Evolutionary conservation across 2,329 filamentous ascomycete genomes (phyloP).

Genomic region (Neurospora sp.): DNA sequence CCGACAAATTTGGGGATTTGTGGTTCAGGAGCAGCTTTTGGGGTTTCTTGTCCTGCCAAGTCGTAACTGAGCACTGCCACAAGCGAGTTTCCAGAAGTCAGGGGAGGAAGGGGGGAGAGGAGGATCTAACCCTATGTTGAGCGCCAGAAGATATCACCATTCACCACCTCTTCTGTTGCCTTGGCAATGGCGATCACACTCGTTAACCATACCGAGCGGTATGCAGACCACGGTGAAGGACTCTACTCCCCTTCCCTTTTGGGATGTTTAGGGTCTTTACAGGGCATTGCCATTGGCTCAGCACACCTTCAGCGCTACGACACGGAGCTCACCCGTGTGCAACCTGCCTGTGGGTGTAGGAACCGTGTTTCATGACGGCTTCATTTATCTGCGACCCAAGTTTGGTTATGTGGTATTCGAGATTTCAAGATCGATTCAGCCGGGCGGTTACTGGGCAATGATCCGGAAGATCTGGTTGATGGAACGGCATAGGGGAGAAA

Average conservation of each 20-base stretch:
- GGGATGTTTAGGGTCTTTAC: background rate
- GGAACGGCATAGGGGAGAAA: background rate
- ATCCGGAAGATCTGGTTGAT: background rate
- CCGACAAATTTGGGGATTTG: background rate
- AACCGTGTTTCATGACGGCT: background rate
- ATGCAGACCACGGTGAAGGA: background rate
- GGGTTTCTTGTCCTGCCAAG: background rate
- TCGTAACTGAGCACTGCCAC: background rate
- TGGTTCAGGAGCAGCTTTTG: background rate
- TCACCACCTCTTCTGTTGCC: background rate
- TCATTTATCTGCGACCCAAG: background rate
- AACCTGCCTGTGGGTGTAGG: background rate
- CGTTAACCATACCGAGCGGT: background rate
- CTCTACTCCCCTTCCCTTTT: slow-evolving; percentile 7
- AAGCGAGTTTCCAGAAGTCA: background rate
- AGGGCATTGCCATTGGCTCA: background rate
- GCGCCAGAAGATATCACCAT: background rate
- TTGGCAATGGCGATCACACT: background rate
- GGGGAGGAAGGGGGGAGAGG: background rate
- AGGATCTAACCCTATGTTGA: background rate
- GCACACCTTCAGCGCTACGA: background rate
- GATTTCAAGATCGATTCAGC: background rate
- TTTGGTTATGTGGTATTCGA: background rate
- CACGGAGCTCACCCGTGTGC: background rate
- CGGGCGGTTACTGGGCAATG: background rate